Base-by-base conservation (phyloP, 2,329 filamentous ascomycete genomes). In the Lasiodiplodia hormozganensis region DNA sequence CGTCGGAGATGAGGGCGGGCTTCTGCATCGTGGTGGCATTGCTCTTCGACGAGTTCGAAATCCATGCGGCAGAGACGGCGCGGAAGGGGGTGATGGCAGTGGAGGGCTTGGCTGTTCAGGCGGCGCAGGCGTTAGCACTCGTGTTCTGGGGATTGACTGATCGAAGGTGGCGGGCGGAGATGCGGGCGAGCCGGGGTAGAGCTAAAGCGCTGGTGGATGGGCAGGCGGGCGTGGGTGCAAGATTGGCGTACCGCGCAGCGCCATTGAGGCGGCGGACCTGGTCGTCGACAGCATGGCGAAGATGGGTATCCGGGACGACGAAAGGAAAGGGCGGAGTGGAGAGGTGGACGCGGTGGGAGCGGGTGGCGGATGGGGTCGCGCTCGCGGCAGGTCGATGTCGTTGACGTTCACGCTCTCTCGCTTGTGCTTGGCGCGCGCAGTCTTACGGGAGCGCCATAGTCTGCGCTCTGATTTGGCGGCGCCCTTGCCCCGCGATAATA, bases 41-140 rank as follows among this genome's bases (percentile, higher is more conserved):
- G 73, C 88, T 90, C 76, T 88, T 86, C 69, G 88, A 84, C 60
- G 89, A 89, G 71, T 86, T 88, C 64, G 90, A 91, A 74, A 93
- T 86, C 74, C 87, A 85, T 74, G 89, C 88, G 71, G 87, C 85
- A 75, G 86, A 80, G 70, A 76, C 85, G 75, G 86, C 85, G 79
- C 89, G 86, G 80, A 89, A 88, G 72, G 89, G 87, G 70, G 90
- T 78, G 75, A 92, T 82, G 69, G 88, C 83, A 68, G 85, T 84
- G 66, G 87, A 82, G 72, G 92, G 91, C 82, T 89, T 91, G 80
- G 85, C 91, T 93, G 76, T 16, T 47, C 5, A 36, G 12, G 25
- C 23, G 38, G 34, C 49, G 54, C 7, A 14, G 12, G 25, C 36
- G 49, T 68, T 53, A 68, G 67, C 49, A 57, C 28, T 25, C 28